These are phyloP conservation scores for Pseudoscleropodium purum DNA, from an alignment of 225 moss, liverwort and hornwort species.

Conservation along the genomic window DNA sequence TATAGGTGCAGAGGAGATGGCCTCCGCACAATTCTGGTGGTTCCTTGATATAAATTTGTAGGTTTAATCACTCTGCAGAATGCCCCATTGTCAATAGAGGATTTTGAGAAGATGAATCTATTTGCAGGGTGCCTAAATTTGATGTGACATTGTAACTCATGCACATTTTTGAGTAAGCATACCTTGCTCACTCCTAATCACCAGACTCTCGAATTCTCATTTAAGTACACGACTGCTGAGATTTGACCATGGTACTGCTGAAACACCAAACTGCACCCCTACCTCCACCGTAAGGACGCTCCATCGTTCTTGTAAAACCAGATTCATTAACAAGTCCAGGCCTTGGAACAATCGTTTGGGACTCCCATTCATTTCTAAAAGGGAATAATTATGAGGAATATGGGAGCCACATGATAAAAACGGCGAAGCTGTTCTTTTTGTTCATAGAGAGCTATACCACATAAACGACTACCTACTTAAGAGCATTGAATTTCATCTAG, in stretches of 20 bases:
- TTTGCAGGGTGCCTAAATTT: neutral
- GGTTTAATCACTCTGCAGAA: neutral
- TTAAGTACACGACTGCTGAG: neutral
- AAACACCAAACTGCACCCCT: neutral
- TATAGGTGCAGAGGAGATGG: neutral
- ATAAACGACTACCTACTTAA: neutral
- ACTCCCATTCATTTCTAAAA: neutral
- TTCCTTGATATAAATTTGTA: neutral
- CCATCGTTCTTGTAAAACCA: neutral
- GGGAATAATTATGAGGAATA: neutral
- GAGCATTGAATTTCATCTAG: neutral
- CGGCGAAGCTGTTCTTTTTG: neutral
- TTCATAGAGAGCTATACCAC: neutral
- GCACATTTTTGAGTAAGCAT: neutral
- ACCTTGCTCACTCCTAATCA: neutral
- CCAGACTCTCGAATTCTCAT: neutral
- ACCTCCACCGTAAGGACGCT: neutral
- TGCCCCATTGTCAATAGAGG: neutral
- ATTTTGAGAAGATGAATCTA: neutral
- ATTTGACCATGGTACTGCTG: neutral
- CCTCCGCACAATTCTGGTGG: neutral
- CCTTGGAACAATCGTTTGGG: neutral
- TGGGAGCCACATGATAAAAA: neutral
- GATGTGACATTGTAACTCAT: neutral
- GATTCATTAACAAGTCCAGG: neutral